phyloP scores from a whole-genome alignment of 129 eudicot species.

The Glebionis coronaria region DNA sequence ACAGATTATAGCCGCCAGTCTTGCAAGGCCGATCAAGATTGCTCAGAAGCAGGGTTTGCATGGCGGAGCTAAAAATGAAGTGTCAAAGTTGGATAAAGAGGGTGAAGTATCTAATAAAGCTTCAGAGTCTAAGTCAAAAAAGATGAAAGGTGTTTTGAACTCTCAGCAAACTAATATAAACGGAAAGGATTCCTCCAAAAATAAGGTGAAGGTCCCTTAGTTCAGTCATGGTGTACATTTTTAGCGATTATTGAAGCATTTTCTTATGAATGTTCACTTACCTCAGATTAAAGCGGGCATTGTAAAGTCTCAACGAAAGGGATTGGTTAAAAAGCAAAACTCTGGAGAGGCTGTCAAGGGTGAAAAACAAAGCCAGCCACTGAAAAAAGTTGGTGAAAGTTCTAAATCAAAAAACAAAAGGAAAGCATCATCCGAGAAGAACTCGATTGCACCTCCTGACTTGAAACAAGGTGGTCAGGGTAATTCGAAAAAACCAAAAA shows the following conservation, averaged over 20 bases:
- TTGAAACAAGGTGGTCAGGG: slow-evolving; percentile 13
- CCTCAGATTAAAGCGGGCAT: slow-evolving; percentile 29
- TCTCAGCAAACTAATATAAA: slow-evolving; percentile 27
- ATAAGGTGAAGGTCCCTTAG: slow-evolving; percentile 12
- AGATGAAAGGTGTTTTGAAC: slow-evolving; percentile 30
- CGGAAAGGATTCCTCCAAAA: slow-evolving; percentile 20
- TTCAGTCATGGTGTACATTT: slow-evolving; percentile 4
- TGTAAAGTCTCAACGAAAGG: slow-evolving; percentile 28
- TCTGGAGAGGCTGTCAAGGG: too few relatives aligned
- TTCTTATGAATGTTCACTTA: not conserved
- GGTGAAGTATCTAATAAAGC: slow-evolving; percentile 18
- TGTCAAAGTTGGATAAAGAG: slow-evolving; percentile 1
- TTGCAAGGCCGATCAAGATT: slow-evolving; percentile 27
- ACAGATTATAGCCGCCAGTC: slow-evolving; percentile 45
- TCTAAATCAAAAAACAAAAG: slow-evolving; percentile 33
- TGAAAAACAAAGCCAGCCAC: not conserved
- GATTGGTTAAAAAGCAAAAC: not conserved
- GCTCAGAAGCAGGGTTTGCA: slow-evolving; percentile 27
- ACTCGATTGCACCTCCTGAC: slow-evolving; percentile 9
- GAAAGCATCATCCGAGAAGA: slow-evolving; percentile 24
- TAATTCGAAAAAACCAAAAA: slow-evolving; percentile 23
- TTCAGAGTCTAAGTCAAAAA: slow-evolving; percentile 17
- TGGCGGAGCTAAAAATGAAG: slow-evolving; percentile 37
- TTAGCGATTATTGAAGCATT: slow-evolving; percentile 7
- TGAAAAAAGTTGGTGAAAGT: slow-evolving; percentile 26